Evolutionary conservation across 2,329 filamentous ascomycete species (phyloP), one percentile per base, ranked within the genome.

Genomic region (Thermomyces lanuginosus): DNA sequence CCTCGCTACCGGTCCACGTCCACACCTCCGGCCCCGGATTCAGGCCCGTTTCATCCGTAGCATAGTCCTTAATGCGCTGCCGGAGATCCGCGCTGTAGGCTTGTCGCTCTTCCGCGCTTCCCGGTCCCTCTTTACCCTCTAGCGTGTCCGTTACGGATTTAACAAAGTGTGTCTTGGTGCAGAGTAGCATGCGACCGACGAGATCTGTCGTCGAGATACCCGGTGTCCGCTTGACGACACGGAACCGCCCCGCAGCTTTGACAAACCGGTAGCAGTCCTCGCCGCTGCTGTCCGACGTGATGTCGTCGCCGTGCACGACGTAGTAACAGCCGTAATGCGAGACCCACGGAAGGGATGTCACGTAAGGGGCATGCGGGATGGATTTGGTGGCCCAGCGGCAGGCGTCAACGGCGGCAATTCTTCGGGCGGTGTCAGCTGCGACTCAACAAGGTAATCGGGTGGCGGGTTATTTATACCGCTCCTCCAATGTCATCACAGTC

Each of bases 241-340:
- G 84, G 69, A 98, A 98, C 22, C 89, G 71, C 8, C 77, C 76
- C 1, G 86, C 89, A 21, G 79, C 76, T 58, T 98, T 98, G 45
- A 98, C 89, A 46, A 86, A 95, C 34, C 89, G 79, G 59, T 98
- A 98, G 60, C 86, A 95, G 59, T 98, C 89, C 51, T 92, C 77
- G 21, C 89, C 89, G 39, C 74, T 73, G 48, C 78, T 80, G 55
- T 98, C 89, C 0, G 83, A 92, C 2, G 89, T 95, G 47, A 95
- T 92, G 55, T 95, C 86, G 53, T 95, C 89, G 34, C 86, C 86
- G 54, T 95, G 86, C 2, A 92, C 86, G 21, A 95, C 89, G 51
- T 86, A 95, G 46, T 77, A 72, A 64, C 89, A 95, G 36, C 89
- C 84, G 51, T 89, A 93, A 55, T 92, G 83, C 30, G 76, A 76